A percentile compares a stretch with the other conserved stretches of the same genome.
phyloP scores from a whole-genome alignment of 2,329 filamentous ascomycete genomes.

The Sarocladiaceae sp. region DNA sequence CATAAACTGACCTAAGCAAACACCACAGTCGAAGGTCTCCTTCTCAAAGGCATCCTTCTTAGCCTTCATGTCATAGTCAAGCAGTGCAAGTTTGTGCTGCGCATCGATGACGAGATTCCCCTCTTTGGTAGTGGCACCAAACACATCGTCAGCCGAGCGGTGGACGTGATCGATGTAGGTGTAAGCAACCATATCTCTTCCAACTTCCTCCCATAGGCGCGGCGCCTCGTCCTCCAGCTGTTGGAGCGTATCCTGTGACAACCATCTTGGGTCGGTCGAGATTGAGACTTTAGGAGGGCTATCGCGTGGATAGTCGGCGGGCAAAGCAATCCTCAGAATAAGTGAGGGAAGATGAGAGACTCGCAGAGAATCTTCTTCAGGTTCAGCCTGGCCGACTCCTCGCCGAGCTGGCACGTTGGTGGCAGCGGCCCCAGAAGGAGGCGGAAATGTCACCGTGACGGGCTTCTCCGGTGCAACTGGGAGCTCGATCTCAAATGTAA shows the following conservation, averaged over 20 bases:
- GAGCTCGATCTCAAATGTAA: conserved; percentile 52
- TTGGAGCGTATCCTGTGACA: conserved; percentile 42
- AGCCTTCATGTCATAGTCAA: conserved; percentile 75
- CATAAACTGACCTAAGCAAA: conserved; percentile 61
- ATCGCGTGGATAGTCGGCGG: conserved; percentile 52
- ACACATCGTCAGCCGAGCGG: conserved; percentile 54
- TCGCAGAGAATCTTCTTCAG: conserved; percentile 38
- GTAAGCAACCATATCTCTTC: conserved; percentile 55
- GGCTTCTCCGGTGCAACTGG: conserved; percentile 51
- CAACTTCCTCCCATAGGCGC: conserved; percentile 59
- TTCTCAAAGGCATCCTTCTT: conserved; percentile 73
- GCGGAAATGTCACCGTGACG: conserved; percentile 54
- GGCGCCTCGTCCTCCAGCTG: conserved; percentile 46
- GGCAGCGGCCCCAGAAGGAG: conserved; percentile 18
- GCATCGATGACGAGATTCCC: conserved; percentile 48
- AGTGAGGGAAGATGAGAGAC: conserved; percentile 56
- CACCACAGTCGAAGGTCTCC: conserved; percentile 81
- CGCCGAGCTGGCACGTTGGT: conserved; percentile 11
- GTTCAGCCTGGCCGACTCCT: neutral
- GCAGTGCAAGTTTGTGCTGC: conserved; percentile 62
- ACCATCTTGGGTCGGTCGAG: conserved; percentile 53
- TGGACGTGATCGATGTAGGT: conserved; percentile 61
- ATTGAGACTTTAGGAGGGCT: conserved; percentile 47
- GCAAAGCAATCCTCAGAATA: conserved; percentile 48
- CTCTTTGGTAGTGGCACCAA: conserved; percentile 48